A percentile compares a stretch with the other conserved stretches of the same genome.
Evolutionary conservation across 176 grass and related monocot species (phyloP).

Genomic region (Phoenix dactylifera): DNA sequence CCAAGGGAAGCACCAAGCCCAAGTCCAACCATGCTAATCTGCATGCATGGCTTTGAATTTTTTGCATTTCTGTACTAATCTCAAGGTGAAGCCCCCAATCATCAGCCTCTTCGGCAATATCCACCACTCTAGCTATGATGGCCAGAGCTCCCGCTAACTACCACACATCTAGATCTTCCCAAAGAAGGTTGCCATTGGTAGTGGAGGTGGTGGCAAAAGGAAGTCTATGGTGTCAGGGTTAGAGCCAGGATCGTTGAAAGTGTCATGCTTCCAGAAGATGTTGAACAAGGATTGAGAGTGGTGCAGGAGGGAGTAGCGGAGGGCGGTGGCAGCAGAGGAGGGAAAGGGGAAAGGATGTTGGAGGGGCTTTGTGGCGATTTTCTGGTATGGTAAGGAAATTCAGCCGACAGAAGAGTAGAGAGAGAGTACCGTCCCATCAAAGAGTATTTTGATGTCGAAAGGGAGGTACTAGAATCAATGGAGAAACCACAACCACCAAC

Average conservation of each 20-base stretch:
- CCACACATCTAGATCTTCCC: slow-evolving; percentile 51
- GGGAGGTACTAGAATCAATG: no score
- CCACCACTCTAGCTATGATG: slow-evolving; percentile 23
- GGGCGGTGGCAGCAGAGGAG: background rate
- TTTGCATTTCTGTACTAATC: no score
- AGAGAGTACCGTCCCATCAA: no score
- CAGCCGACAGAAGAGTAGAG: background rate
- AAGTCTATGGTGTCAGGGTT: slow-evolving; percentile 20
- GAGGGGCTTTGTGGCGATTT: background rate
- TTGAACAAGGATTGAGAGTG: slow-evolving; percentile 52
- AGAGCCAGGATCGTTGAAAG: slow-evolving; percentile 82
- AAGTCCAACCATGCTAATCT: slow-evolving; percentile 48
- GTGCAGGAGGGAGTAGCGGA: no score
- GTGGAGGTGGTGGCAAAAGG: background rate
- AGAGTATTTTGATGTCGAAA: no score
- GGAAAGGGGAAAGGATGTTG: background rate
- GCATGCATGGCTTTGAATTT: no score
- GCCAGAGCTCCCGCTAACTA: slow-evolving; percentile 19
- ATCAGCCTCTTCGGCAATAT: slow-evolving; percentile 59
- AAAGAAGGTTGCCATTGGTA: slow-evolving; percentile 25
- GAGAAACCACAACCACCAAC: no score
- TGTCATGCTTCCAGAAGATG: slow-evolving; percentile 96
- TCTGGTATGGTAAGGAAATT: background rate
- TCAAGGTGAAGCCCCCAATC: slow-evolving; percentile 33
- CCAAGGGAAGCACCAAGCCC: slow-evolving; percentile 81